Evolutionary conservation across 768 basidiomycete species (phyloP).

Genomic region (Postia placenta): DNA sequence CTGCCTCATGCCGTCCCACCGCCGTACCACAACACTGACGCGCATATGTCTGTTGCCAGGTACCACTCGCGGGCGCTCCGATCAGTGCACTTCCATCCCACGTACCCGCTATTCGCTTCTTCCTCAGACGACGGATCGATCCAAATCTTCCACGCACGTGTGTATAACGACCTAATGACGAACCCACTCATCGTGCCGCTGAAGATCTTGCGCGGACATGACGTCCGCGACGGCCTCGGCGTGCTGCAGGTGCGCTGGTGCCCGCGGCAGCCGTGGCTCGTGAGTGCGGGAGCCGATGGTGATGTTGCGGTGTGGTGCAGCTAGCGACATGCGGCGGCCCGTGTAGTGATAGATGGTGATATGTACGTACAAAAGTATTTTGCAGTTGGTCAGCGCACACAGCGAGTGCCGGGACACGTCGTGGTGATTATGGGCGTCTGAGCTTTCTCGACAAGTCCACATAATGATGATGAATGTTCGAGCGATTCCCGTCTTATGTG

Average conservation of each 20-base stretch:
- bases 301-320: slow-evolving; percentile 85
- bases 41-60: slow-evolving; percentile 32
- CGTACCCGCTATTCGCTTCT: slow-evolving; percentile 93
- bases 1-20: background rate
- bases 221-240: slow-evolving; percentile 78
- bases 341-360: no score
- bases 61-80: slow-evolving; percentile 95
- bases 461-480: no score
- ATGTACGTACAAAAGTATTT: no score
- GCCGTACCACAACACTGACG: slow-evolving; percentile 1
- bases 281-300: slow-evolving; percentile 92
- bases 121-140: slow-evolving; percentile 97
- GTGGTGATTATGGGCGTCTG: no score
- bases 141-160: slow-evolving; percentile 93
- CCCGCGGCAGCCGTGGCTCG: slow-evolving; percentile 84
- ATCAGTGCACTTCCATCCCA: slow-evolving; percentile 88
- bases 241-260: slow-evolving; percentile 92
- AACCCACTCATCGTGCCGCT: slow-evolving; percentile 97
- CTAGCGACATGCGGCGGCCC: no score
- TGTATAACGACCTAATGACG: slow-evolving; percentile 93
- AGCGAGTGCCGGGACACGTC: no score
- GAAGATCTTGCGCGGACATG: slow-evolving; percentile 93
- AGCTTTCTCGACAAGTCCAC: no score
- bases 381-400: no score
- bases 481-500: no score